A percentile compares a stretch with the other conserved stretches of the same genome.
Conservation (phyloP, 1,284 basidiomycete genomes). For the Boletellus deceptivus region DNA sequence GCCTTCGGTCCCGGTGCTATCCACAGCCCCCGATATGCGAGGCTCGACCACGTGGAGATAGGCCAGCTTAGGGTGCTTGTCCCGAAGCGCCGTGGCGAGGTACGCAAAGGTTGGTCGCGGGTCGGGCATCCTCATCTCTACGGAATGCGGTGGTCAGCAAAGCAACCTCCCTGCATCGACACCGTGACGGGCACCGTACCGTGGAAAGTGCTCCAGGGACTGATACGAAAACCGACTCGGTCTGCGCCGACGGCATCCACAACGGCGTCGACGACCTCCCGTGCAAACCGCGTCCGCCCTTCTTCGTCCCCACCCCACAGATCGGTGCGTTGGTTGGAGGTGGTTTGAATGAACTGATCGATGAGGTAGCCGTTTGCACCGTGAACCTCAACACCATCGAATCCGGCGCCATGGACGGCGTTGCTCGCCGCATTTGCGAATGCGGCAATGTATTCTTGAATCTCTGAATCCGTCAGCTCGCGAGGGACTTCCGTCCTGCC, state of each 20-base stretch:
- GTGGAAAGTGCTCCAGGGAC: neutral
- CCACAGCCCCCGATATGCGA: slow-evolving; percentile 28
- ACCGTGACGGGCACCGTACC: slow-evolving; percentile 22
- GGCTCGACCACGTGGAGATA: slow-evolving; percentile 60
- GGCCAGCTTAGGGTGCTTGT: slow-evolving; percentile 40
- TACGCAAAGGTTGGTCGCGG: slow-evolving; percentile 46
- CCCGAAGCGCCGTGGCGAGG: slow-evolving; percentile 36
- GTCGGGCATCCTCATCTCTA: slow-evolving; percentile 25
- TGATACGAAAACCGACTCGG: neutral
- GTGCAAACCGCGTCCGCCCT: neutral
- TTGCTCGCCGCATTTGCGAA: slow-evolving; percentile 24
- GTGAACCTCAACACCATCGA: slow-evolving; percentile 31
- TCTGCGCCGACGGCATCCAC: neutral
- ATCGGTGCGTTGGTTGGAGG: neutral
- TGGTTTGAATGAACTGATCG: neutral
- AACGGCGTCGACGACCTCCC: neutral
- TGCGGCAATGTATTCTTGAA: slow-evolving; percentile 22
- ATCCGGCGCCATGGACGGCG: slow-evolving; percentile 23
- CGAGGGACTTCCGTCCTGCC: slow-evolving; percentile 19
- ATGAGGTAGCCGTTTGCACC: slow-evolving; percentile 21
- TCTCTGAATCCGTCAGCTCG: slow-evolving; percentile 34
- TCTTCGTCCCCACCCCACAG: slow-evolving; percentile 1
- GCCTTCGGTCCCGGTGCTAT: neutral
- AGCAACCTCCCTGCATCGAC: no score
- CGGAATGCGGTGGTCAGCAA: no score